These are phyloP conservation scores for Paspalum notatum DNA, from an alignment of 176 grass and related monocot species.

Conservation along the genomic window DNA sequence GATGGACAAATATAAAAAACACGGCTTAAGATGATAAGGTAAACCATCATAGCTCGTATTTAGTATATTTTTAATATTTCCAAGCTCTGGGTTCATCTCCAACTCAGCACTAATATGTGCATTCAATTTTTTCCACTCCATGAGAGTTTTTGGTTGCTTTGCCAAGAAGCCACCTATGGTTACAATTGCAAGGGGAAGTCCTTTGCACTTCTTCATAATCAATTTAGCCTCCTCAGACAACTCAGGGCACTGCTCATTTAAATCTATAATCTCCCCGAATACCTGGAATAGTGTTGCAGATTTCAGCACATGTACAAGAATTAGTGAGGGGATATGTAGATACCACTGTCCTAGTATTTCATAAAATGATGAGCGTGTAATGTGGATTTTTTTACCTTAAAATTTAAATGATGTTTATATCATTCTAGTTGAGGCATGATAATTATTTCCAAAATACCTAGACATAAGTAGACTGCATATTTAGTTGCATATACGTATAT, in stretches of 20 bases:
- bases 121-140: not conserved
- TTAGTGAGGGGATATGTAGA: not conserved
- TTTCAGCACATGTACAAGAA: not conserved
- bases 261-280: not conserved
- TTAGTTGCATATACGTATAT: not conserved
- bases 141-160: not conserved
- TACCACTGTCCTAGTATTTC: too few relatives aligned
- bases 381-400: not conserved
- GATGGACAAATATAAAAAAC: slow-evolving; percentile 13
- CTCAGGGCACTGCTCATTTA: not conserved
- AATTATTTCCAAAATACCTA: not conserved
- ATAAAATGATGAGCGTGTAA: not conserved
- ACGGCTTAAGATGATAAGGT: not conserved
- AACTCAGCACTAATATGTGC: not conserved
- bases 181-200: slow-evolving; percentile 13
- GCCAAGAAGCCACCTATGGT: slow-evolving; percentile 6
- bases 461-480: not conserved
- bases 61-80: not conserved
- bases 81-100: not conserved
- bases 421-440: not conserved
- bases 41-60: not conserved
- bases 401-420: not conserved
- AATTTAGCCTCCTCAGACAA: not conserved
- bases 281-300: not conserved
- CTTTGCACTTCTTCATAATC: slow-evolving; percentile 3